These are phyloP conservation scores for Xylariaceae sp. DNA, from an alignment of 2,329 filamentous ascomycete species.

Conservation along the genomic window DNA sequence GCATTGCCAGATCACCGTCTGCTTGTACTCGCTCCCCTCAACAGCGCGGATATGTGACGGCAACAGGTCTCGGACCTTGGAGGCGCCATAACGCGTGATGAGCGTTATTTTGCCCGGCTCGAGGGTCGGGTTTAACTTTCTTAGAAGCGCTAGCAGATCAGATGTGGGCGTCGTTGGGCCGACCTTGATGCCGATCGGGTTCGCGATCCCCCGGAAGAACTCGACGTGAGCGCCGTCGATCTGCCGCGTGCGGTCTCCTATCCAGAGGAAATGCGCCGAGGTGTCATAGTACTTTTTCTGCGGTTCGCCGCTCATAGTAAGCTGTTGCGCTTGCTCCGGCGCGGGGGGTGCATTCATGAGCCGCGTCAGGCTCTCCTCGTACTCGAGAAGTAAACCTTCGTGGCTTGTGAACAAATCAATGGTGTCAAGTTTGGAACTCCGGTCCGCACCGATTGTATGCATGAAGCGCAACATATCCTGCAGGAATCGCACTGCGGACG, in stretches of 20 bases:
- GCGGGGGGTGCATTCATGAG: slow-evolving; percentile 60
- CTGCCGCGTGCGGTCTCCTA: slow-evolving; percentile 92
- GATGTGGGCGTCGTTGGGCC: slow-evolving; percentile 75
- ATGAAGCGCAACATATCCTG: slow-evolving; percentile 92
- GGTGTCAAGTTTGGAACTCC: slow-evolving; percentile 76
- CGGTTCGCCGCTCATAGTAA: slow-evolving; percentile 32
- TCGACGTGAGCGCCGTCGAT: slow-evolving; percentile 92
- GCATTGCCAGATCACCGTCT: slow-evolving; percentile 87
- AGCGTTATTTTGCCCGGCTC: slow-evolving; percentile 92
- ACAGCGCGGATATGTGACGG: slow-evolving; percentile 86
- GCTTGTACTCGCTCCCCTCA: slow-evolving; percentile 65
- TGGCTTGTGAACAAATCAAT: slow-evolving; percentile 95
- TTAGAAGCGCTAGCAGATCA: slow-evolving; percentile 75
- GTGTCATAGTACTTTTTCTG: slow-evolving; percentile 81
- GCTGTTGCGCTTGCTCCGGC: slow-evolving; percentile 24
- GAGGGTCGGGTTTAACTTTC: slow-evolving; percentile 75
- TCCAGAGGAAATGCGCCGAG: slow-evolving; percentile 96
- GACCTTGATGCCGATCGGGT: slow-evolving; percentile 95
- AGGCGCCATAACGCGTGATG: slow-evolving; percentile 89
- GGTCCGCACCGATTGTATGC: slow-evolving; percentile 86
- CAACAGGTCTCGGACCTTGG: slow-evolving; percentile 69
- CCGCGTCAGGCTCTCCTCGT: slow-evolving; percentile 84
- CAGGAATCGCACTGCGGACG: slow-evolving; percentile 76
- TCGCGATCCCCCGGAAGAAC: slow-evolving; percentile 93
- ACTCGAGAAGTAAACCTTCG: slow-evolving; percentile 89